Evolutionary conservation across 2,329 filamentous ascomycete species (phyloP), one percentile per base, ranked within the genome.

Genomic region (Fusarium metavorans): DNA sequence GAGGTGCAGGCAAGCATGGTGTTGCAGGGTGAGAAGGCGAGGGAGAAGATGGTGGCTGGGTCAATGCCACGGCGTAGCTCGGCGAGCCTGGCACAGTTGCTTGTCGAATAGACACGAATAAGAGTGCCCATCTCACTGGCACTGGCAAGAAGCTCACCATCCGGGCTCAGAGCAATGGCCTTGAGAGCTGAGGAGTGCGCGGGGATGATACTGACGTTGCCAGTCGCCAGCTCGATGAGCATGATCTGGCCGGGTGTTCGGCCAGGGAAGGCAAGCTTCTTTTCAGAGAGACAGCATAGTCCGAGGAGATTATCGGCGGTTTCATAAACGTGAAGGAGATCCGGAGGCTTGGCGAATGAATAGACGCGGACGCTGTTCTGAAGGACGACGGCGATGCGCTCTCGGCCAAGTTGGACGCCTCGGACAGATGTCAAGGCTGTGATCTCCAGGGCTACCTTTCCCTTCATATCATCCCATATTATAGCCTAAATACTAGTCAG

Each of bases 81-180:
- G 43, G 91, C 92, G 43, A 98, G 84, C 68, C 93, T 93, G 13
- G 94, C 94, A 80, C 94, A 95, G 76, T 92, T 97, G 63, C 87
- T 88, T 1, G 95, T 96, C 27, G 93, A 90, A 85, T 94, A 98
- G 32, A 98, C 89, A 20, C 96, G 93, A 77, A 98, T 91, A 27
- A 99, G 86, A 1, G 97, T 99, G 37, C 97, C 97, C 75, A 90
- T 94, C 83, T 98, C 94, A 82, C 95, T 98, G 13, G 96, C 96
- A 1, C 95, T 98, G 16, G 95, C 97, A 34, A 98, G 85, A 18
- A 97, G 84, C 58, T 94, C 90, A 4, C 94, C 95, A 79, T 98
- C 94, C 0, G 88, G 88, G 76, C 94, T 97, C 39, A 99, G 85
- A 13, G 92, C 90, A 74, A 99, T 87, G 48, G 95, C 95, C 70